These are phyloP conservation scores for Epichloe coenophiala DNA, from an alignment of 2,329 filamentous ascomycete species.

Conservation along the genomic window DNA sequence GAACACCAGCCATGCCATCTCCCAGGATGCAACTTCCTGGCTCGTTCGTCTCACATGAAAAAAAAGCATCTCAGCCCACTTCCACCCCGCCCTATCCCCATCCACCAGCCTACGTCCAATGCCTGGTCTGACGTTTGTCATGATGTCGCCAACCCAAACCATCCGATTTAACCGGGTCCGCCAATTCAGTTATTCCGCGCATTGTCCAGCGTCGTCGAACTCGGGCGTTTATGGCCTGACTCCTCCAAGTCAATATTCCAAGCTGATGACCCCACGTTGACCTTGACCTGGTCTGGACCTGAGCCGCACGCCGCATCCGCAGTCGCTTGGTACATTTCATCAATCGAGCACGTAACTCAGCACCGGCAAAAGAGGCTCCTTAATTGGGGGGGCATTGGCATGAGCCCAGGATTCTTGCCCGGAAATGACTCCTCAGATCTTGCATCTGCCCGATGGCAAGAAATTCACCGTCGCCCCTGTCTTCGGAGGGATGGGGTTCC, in stretches of 20 bases:
- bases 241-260: no score
- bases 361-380: neutral
- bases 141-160: conserved; percentile 6
- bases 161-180: neutral
- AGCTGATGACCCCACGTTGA: no score
- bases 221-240: no score
- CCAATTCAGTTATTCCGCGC: neutral
- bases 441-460: conserved; percentile 80
- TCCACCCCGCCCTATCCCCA: neutral
- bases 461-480: conserved; percentile 69
- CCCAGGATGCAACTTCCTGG: neutral
- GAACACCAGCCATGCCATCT: no score
- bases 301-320: no score
- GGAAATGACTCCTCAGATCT: conserved; percentile 27
- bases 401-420: neutral
- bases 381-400: no score
- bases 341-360: neutral
- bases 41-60: neutral
- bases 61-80: neutral
- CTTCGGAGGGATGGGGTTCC: conserved; percentile 87
- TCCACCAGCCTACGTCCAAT: conserved; percentile 14
- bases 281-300: no score
- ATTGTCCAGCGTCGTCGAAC: no score
- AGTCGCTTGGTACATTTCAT: no score
- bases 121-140: conserved; percentile 18